These are phyloP conservation scores for Pseudogymnoascus sp. DNA, from an alignment of 2,329 filamentous ascomycete species.

Conservation along the genomic window DNA sequence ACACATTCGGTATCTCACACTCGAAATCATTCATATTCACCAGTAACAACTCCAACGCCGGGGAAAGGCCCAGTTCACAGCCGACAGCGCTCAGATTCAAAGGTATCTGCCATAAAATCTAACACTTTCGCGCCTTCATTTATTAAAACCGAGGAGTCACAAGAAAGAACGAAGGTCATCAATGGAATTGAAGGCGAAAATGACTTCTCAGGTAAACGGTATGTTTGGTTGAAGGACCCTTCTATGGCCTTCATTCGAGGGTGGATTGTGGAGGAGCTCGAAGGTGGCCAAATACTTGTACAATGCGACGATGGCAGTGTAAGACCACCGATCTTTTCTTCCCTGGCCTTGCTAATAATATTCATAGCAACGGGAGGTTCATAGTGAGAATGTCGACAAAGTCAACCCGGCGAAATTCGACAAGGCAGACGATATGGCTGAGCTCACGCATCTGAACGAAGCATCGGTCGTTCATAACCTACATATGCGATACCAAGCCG, in stretches of 20 bases:
- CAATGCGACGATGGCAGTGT: conserved; percentile 91
- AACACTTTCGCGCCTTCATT: conserved; percentile 93
- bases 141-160: conserved; percentile 78
- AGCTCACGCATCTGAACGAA: conserved; percentile 95
- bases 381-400: conserved; percentile 85
- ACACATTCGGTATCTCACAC: conserved; percentile 41
- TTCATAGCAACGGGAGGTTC: conserved; percentile 74
- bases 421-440: conserved; percentile 98
- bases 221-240: conserved; percentile 91
- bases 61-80: conserved; percentile 18
- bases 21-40: conserved; percentile 61
- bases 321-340: conserved; percentile 31
- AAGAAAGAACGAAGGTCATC: conserved; percentile 44
- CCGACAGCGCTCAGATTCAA: conserved; percentile 52
- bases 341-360: conserved; percentile 14
- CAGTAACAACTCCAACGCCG: conserved; percentile 36
- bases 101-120: conserved; percentile 53
- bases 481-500: conserved; percentile 87
- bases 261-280: conserved; percentile 78
- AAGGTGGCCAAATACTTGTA: conserved; percentile 62
- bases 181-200: conserved; percentile 89
- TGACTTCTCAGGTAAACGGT: conserved; percentile 96
- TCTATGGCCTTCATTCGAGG: conserved; percentile 85
- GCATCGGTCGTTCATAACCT: conserved; percentile 96
- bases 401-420: conserved; percentile 99